These are phyloP conservation scores for Dryadomyces quercivorus DNA, from an alignment of 2,329 filamentous ascomycete genomes.

Conservation along the genomic window DNA sequence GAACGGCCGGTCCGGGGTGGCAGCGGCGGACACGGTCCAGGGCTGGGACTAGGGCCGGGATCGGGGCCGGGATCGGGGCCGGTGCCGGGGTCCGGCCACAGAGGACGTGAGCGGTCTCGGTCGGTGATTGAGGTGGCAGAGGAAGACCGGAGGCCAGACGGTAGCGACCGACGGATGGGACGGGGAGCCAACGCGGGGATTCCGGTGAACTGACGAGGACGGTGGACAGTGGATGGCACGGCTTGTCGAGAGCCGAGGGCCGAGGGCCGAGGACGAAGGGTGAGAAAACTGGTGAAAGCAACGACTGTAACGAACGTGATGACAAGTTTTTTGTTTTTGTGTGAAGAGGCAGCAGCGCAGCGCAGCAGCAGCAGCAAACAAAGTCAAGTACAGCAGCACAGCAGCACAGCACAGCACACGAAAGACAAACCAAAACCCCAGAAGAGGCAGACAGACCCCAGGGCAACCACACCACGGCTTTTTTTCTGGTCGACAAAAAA, in stretches of 20 bases:
- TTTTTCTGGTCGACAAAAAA: background rate
- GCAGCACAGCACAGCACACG: background rate
- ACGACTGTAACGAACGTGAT: slow-evolving; percentile 2
- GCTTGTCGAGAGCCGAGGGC: background rate
- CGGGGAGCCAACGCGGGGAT: background rate
- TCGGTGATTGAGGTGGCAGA: slow-evolving; percentile 12
- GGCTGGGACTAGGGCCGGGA: background rate
- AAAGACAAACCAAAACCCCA: too few relatives aligned
- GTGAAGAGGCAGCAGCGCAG: background rate
- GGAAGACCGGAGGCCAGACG: background rate
- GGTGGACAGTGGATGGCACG: too few relatives aligned
- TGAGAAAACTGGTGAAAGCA: background rate
- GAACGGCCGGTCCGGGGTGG: background rate
- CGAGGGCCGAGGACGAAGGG: background rate
- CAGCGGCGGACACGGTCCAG: background rate
- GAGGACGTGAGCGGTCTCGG: slow-evolving; percentile 5
- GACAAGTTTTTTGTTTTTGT: background rate
- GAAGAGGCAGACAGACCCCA: background rate
- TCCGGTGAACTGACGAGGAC: background rate
- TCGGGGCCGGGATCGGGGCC: background rate
- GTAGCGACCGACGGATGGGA: background rate
- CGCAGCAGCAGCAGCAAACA: too few relatives aligned
- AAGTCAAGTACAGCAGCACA: too few relatives aligned
- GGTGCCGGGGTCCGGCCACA: too few relatives aligned
- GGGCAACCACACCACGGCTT: slow-evolving; percentile 4